A percentile compares a stretch with the other conserved stretches of the same genome.
phyloP scores from a whole-genome alignment of 179 eudicot species.

The Patellifolia procumbens region DNA sequence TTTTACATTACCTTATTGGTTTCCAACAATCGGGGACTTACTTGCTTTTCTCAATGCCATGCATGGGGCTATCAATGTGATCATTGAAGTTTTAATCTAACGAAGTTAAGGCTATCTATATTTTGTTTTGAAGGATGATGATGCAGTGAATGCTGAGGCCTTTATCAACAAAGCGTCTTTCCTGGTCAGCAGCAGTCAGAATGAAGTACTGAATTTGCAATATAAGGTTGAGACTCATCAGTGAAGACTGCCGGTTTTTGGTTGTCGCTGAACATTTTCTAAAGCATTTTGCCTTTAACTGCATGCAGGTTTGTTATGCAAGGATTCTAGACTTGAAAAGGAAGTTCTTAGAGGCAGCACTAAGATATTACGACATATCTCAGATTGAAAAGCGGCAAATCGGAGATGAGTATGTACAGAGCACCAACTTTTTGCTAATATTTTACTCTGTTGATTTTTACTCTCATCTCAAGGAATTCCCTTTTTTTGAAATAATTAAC shows the following conservation, averaged over 20 bases:
- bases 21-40: background rate
- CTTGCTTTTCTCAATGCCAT: background rate
- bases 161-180: constrained; percentile 97
- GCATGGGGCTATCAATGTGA: background rate
- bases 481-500: background rate
- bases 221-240: constrained; percentile 63
- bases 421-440: background rate
- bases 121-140: constrained; percentile 73
- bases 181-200: constrained; percentile 80
- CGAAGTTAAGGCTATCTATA: no score
- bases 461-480: background rate
- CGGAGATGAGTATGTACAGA: constrained; percentile 83
- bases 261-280: constrained; percentile 8
- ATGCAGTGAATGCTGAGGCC: constrained; percentile 94
- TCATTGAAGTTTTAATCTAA: background rate
- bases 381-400: constrained; percentile 94
- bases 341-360: constrained; percentile 96
- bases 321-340: constrained; percentile 90
- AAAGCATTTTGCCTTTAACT: constrained; percentile 7
- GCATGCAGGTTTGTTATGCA: constrained; percentile 80
- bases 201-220: constrained; percentile 83
- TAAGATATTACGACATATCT: constrained; percentile 96
- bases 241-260: background rate
- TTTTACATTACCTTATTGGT: background rate
- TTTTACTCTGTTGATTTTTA: background rate